A percentile compares a stretch with the other conserved stretches of the same genome.
These are phyloP conservation scores for Edaphochlamys debaryana DNA, from an alignment of 139 green algal species.

Conservation along the genomic window DNA sequence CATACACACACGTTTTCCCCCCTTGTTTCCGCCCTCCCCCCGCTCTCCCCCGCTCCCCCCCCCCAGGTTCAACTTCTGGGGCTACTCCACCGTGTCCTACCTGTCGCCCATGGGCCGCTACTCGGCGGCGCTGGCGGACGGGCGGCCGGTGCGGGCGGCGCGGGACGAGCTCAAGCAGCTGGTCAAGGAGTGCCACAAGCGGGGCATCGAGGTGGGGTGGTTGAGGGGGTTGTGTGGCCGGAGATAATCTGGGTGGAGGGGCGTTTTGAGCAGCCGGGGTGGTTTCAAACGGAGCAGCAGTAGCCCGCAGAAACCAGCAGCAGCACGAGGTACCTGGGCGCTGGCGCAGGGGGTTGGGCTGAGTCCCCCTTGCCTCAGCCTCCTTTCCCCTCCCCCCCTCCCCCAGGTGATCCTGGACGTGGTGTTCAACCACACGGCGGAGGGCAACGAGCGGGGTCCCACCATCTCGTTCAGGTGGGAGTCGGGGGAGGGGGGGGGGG, in stretches of 20 bases:
- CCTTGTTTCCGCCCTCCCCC: background rate
- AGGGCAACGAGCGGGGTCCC: constrained; percentile 93
- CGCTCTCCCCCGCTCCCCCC: background rate
- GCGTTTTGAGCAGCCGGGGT: too few species aligned
- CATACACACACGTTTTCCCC: too few species aligned
- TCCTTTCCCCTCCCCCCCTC: background rate
- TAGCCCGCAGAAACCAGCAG: too few species aligned
- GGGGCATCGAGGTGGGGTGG: constrained; percentile 88
- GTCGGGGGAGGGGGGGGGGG: too few species aligned
- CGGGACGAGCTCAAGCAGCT: constrained; percentile 96
- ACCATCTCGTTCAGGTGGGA: constrained; percentile 95
- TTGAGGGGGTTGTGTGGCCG: background rate
- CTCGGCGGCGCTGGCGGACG: constrained; percentile 52
- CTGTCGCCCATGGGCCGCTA: constrained; percentile 92
- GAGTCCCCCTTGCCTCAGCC: too few species aligned
- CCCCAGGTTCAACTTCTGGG: constrained; percentile 94
- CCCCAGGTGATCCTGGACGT: constrained; percentile 94
- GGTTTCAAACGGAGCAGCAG: too few species aligned
- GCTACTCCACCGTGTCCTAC: constrained; percentile 96
- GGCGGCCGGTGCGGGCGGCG: constrained; percentile 51
- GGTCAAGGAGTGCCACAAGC: constrained; percentile 89
- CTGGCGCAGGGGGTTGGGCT: too few species aligned
- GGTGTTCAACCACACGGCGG: constrained; percentile 99
- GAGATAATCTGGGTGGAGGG: too few species aligned
- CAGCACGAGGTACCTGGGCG: too few species aligned